Base-by-base conservation (phyloP, 345 rosid genomes). In the Turnera subulata region DNA sequence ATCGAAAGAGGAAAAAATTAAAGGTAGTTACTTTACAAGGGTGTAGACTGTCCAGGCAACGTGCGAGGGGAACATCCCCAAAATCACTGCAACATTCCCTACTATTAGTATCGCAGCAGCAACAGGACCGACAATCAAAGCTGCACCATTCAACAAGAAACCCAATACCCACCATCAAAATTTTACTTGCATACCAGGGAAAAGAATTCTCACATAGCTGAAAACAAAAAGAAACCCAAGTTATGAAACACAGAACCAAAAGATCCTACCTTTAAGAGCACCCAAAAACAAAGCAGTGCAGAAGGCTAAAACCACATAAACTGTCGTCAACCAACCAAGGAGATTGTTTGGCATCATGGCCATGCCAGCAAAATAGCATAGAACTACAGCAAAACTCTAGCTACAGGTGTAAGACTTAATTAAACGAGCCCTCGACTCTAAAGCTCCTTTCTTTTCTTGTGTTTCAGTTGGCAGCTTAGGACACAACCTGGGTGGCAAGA, bases 1-100 rank as follows among this genome's bases (percentile, higher is more conserved):
- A 8, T 58, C 21, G 10, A 4, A 32, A 56, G 38, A 16, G 3
- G 8, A 2, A 1, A n/a, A 24, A 51, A 43, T 2, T 1, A 37
- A 37, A 37, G 19, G 22, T 6, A 40, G 16, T 67, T 81, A 85
- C 96, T 77, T 85, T 52, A 82, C 51, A 68, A 88, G 49, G 35
- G 89, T 56, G 68, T 69, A 81, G 51, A 82, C 52, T 1, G 86
- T 79, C 94, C 96, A 91, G 61, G 64, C 72, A 63, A 84, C 76
- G 73, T 91, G 90, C 13, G 87, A 64, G 70, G 90, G 94, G 55
- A 80, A 80, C 75, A 82, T 61, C 42, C 78, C 80, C 65, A 85
- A 73, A 76, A 91, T 88, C 53, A 88, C 84, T 53, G 78, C 89
- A 58, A 77, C 76, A 66, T 88, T 85, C 58, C 97, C 96, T 37